Conservation (phyloP, 495 filamentous ascomycete species). For the Recurvomyces mirabilis region DNA sequence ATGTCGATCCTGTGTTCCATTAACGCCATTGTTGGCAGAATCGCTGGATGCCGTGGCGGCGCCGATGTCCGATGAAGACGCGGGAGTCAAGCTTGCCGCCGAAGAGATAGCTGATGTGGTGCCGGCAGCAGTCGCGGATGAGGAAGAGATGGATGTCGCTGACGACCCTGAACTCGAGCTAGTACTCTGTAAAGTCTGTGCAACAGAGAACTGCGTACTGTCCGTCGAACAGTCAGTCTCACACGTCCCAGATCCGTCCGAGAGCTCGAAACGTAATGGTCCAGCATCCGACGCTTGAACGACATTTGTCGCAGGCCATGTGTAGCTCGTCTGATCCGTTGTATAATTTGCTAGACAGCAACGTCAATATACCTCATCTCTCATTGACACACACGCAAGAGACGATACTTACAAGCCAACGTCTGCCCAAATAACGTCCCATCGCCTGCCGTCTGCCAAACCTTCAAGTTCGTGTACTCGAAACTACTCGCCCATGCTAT, state of each 20-base stretch:
- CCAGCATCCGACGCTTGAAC: not conserved
- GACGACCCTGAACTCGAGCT: no score
- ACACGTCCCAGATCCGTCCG: not conserved
- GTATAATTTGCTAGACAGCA: not conserved
- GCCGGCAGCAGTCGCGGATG: no score
- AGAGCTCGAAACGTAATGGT: not conserved
- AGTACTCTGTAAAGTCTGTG: not conserved
- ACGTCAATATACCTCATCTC: not conserved
- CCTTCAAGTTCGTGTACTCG: constrained; percentile 1
- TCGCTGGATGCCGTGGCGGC: no score
- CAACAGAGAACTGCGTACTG: constrained; percentile 1
- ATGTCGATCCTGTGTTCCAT: no score
- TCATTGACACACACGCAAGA: not conserved
- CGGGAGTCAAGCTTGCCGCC: no score
- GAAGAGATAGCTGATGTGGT: no score
- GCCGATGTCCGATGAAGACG: no score
- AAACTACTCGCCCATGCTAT: constrained; percentile 1
- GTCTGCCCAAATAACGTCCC: not conserved
- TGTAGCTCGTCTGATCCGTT: not conserved
- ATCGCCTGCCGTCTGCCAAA: constrained; percentile 4
- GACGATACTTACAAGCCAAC: constrained; percentile 6
- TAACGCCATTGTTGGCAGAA: no score
- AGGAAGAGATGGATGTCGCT: no score
- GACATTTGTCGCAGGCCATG: not conserved
- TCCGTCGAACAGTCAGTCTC: not conserved